Base-by-base conservation (phyloP, 352 stramenopile genomes). In the Discostella stelligera region DNA sequence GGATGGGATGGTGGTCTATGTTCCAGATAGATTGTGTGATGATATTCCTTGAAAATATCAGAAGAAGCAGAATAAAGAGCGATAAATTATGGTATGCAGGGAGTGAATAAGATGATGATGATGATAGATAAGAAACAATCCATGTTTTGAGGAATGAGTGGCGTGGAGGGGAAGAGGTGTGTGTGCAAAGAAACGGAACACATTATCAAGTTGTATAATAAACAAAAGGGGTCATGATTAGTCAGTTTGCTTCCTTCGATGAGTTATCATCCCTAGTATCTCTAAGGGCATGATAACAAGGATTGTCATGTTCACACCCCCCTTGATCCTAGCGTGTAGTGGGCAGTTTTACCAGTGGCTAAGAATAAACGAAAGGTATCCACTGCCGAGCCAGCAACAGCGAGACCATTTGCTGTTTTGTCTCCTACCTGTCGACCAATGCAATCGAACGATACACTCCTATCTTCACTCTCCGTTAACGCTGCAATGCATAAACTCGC, bases 1-100 rank as follows among this genome's bases (percentile, higher is more conserved):
- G 86, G 80, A 94, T 79, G 89, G 89, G 10, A 90, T 94, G 85
- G 87, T 84, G 14, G 87, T 94, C 16, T 94, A 88, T 79, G 83
- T 94, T 11, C 89, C 89, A 39, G 84, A 90, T 78, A 83, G 89
- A 64, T 71, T 94, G 54, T 76, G 81, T 62, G 84, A 91, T 77
- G 85, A 88, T 56, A 90, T 89, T 74, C 86, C 86, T 23, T 92
- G 86, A 74, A 62, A 32, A 32, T n/a, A n/a, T n/a, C n/a, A n/a
- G n/a, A n/a, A 5, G 27, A 32, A 32, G 27, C 2, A 32, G 27
- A 32, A 32, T 2, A 32, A 5, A 32, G 27, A 32, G 27, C 2
- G 27, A 32, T 2, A 32, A 5, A 32, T 32, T 32, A 32, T 32
- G 27, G 27, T 6, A 32, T 32, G 2, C 27, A 32, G 27, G 27